Conservation (phyloP, 352 stramenopile genomes). For the Phytophthora uliginosa region DNA sequence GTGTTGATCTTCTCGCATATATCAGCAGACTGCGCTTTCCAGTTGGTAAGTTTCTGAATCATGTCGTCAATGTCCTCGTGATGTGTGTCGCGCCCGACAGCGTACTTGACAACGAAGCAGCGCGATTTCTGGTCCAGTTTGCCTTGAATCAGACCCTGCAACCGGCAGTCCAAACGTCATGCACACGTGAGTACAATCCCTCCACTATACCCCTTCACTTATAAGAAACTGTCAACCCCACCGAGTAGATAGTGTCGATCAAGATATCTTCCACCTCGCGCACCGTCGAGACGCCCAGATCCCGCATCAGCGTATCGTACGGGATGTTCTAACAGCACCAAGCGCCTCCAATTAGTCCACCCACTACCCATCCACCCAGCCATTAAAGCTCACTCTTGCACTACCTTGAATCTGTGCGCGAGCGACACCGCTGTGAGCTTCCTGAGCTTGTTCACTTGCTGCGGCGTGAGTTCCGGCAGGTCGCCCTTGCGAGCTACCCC, state of each 20-base stretch:
- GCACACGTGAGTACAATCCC: neutral
- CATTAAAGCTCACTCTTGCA: neutral
- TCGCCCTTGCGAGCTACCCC: constrained; percentile 62
- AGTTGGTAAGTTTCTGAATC: constrained; percentile 90
- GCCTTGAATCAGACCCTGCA: constrained; percentile 88
- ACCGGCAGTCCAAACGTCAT: neutral
- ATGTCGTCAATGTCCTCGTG: constrained; percentile 89
- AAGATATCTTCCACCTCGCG: constrained; percentile 94
- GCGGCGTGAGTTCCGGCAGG: constrained; percentile 73
- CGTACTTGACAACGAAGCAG: constrained; percentile 88
- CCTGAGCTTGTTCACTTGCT: constrained; percentile 87
- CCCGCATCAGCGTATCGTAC: constrained; percentile 84
- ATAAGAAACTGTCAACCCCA: constrained; percentile 27
- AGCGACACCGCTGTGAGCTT: constrained; percentile 92
- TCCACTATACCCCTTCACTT: neutral
- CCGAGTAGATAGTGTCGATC: constrained; percentile 95
- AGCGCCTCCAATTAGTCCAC: neutral
- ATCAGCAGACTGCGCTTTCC: constrained; percentile 72
- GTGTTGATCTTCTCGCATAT: constrained; percentile 76
- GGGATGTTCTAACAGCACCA: constrained; percentile 67
- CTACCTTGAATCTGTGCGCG: constrained; percentile 84
- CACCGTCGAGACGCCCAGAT: constrained; percentile 81
- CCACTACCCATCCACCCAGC: neutral
- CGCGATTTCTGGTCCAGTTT: constrained; percentile 92
- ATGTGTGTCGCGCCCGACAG: constrained; percentile 89